A percentile compares a stretch with the other conserved stretches of the same genome.
These are phyloP conservation scores for Salvia hispanica DNA, from an alignment of 257 asterid species.

Conservation along the genomic window DNA sequence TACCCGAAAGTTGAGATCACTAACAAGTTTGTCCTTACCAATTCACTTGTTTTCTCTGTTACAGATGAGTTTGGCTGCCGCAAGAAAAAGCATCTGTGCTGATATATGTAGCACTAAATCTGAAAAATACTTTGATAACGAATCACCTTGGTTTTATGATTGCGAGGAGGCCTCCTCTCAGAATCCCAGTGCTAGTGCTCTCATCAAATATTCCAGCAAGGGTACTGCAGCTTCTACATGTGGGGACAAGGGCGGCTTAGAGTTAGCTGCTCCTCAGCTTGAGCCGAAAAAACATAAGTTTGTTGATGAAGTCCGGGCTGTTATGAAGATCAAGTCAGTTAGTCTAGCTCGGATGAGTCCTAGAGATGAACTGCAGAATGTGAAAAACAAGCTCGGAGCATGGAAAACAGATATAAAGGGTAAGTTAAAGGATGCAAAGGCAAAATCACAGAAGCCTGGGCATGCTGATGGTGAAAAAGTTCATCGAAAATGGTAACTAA, in stretches of 20 bases:
- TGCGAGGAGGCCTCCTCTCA: constrained; percentile 61
- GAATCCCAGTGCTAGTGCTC: constrained; percentile 60
- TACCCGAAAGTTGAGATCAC: too few relatives aligned
- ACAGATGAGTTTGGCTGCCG: constrained; percentile 73
- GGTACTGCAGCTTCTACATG: constrained; percentile 31
- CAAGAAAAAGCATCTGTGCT: constrained; percentile 53
- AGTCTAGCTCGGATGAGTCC: constrained; percentile 38
- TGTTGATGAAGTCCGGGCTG: constrained; percentile 37
- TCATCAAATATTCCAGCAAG: constrained; percentile 37
- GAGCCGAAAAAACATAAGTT: constrained; percentile 55
- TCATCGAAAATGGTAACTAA: constrained; percentile 76
- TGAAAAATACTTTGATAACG: constrained; percentile 44
- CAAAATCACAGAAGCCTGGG: constrained; percentile 51
- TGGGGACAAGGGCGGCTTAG: constrained; percentile 46
- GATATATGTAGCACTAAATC: constrained; percentile 40
- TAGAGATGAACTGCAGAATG: constrained; percentile 54
- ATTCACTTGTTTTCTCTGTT: constrained; percentile 10
- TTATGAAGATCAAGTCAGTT: constrained; percentile 53
- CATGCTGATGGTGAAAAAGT: constrained; percentile 54
- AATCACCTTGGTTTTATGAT: constrained; percentile 65
- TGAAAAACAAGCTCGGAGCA: constrained; percentile 57
- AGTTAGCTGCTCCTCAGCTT: constrained; percentile 45
- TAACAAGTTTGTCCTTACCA: too few relatives aligned
- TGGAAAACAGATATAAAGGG: constrained; percentile 77
- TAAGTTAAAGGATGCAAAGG: constrained; percentile 66